A percentile compares a stretch with the other conserved stretches of the same genome.
phyloP scores from a whole-genome alignment of 2,329 filamentous ascomycete genomes.

The Fusarium sp. region DNA sequence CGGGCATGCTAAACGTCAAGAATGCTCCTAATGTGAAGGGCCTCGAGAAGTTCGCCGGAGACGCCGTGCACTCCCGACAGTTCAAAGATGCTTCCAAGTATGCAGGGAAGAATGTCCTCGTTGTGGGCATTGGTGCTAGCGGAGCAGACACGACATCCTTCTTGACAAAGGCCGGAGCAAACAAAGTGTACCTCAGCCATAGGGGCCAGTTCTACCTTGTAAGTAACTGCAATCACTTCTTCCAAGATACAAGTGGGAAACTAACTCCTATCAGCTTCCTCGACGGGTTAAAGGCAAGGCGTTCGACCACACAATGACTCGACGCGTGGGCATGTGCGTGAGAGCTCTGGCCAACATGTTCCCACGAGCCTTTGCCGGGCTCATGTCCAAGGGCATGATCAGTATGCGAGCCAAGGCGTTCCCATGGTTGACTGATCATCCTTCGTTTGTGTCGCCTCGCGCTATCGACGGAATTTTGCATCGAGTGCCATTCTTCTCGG shows the following conservation, averaged over 20 bases:
- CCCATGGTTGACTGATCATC: conserved; percentile 35
- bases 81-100: conserved; percentile 55
- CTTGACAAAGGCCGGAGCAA: conserved; percentile 50
- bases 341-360: conserved; percentile 28
- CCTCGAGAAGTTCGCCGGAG: conserved; percentile 57
- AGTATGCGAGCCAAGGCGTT: conserved; percentile 39
- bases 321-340: conserved; percentile 45
- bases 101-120: conserved; percentile 60
- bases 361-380: conserved; percentile 21
- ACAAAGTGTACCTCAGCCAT: conserved; percentile 62
- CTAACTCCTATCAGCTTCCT: conserved; percentile 42
- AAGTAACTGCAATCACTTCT: conserved; percentile 9
- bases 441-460: conserved; percentile 31
- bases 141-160: conserved; percentile 51
- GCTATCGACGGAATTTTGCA: conserved; percentile 40
- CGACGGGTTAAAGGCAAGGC: conserved; percentile 53
- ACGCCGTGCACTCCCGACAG: conserved; percentile 58
- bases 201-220: conserved; percentile 51
- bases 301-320: conserved; percentile 53
- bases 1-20: conserved; percentile 53
- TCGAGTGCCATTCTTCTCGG: conserved; percentile 49
- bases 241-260: too few species aligned
- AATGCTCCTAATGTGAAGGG: conserved; percentile 56
- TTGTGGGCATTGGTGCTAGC: conserved; percentile 63
- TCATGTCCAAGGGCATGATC: conserved; percentile 41